Evolutionary conservation across 2,329 filamentous ascomycete genomes (phyloP).

Genomic region (Torrubiella hemipterigena): DNA sequence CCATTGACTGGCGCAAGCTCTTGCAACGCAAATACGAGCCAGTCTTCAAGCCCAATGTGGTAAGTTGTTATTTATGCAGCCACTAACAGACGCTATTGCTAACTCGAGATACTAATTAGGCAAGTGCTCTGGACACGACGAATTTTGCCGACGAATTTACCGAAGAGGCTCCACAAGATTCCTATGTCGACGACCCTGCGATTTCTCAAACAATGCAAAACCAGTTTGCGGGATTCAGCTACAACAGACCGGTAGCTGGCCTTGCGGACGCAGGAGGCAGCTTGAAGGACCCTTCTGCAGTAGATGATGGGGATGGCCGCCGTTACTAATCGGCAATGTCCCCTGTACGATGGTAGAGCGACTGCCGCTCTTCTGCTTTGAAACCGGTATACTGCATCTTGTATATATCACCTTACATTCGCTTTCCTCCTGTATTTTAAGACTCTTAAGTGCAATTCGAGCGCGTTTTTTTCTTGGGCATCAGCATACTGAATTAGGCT

Average conservation of each 20-base stretch:
- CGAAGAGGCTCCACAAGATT: neutral
- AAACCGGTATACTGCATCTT: too few species aligned
- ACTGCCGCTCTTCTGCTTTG: too few species aligned
- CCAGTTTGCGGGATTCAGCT: neutral
- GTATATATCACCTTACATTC: too few species aligned
- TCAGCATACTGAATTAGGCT: too few species aligned
- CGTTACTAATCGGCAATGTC: too few species aligned
- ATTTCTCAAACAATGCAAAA: neutral
- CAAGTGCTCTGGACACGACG: neutral
- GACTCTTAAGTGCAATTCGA: too few species aligned
- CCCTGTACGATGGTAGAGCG: too few species aligned
- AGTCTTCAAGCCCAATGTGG: constrained; percentile 2
- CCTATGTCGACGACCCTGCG: neutral
- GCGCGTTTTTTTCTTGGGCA: too few species aligned
- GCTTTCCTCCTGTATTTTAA: too few species aligned
- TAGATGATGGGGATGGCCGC: too few species aligned
- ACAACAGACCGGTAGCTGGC: neutral
- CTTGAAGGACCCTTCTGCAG: neutral
- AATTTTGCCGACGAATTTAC: neutral
- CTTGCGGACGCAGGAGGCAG: neutral
- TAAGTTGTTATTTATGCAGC: neutral
- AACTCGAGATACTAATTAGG: neutral
- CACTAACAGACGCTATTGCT: neutral
- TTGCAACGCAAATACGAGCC: constrained; percentile 1
- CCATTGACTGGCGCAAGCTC: constrained; percentile 3